phyloP scores from a whole-genome alignment of 352 stramenopile genomes.

The Globisporangium okanoganense region DNA sequence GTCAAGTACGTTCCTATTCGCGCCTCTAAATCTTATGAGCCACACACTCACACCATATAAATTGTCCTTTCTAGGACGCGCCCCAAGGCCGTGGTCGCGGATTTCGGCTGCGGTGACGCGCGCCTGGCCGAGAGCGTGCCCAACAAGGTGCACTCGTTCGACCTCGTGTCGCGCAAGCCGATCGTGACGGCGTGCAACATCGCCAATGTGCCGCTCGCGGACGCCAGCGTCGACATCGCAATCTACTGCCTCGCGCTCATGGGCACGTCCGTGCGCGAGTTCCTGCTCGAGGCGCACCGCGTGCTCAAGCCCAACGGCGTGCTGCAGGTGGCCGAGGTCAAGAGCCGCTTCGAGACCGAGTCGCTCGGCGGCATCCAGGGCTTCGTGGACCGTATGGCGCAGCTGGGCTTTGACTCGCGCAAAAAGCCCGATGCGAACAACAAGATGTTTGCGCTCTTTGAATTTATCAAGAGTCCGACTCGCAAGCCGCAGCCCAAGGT shows the following conservation, averaged over 20 bases:
- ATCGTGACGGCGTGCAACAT: constrained; percentile 97
- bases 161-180: constrained; percentile 93
- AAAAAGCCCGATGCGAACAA: constrained; percentile 73
- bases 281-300: constrained; percentile 94
- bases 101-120: constrained; percentile 99
- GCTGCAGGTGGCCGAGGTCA: constrained; percentile 86
- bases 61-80: constrained; percentile 30
- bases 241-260: constrained; percentile 99
- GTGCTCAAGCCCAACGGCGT: constrained; percentile 93
- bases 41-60: not conserved
- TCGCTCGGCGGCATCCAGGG: constrained; percentile 58
- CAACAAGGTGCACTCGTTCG: constrained; percentile 96
- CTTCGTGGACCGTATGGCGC: constrained; percentile 53
- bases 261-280: constrained; percentile 96
- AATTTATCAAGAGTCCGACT: constrained; percentile 62
- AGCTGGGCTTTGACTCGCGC: constrained; percentile 67
- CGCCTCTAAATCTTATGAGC: not conserved
- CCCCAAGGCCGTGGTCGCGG: constrained; percentile 85
- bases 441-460: constrained; percentile 87
- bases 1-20: constrained; percentile 63
- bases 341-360: constrained; percentile 78
- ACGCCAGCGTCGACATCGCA: constrained; percentile 91
- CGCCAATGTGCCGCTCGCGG: constrained; percentile 84
- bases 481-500: constrained; percentile 45
- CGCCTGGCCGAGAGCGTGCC: constrained; percentile 86